Percentiles rank a stretch among this genome's conserved stretches.
Conservation (phyloP, 495 filamentous ascomycete species). For the Terfezia claveryi region DNA sequence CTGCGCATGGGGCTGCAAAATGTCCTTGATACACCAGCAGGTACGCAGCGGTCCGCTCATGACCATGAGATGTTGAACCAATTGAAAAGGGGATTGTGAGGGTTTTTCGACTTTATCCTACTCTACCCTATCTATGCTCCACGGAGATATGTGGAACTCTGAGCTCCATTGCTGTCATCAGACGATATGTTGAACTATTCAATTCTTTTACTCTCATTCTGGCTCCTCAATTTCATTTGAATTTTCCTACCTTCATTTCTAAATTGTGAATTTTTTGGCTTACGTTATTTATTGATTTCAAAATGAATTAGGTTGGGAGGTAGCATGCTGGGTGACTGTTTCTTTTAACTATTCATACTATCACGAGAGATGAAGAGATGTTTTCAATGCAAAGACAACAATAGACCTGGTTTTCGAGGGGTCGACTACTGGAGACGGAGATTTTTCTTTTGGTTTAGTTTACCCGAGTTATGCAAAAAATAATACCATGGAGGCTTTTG, state of each 20-base stretch:
- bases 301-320: not conserved
- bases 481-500: too few species aligned
- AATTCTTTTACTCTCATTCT: not conserved
- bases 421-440: not conserved
- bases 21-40: constrained; percentile 12
- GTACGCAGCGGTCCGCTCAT: constrained; percentile 6
- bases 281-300: not conserved
- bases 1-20: constrained; percentile 13
- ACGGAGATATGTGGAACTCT: too few species aligned
- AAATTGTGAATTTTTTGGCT: not conserved
- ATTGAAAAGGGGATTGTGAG: constrained; percentile 8
- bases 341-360: not conserved
- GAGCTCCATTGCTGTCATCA: too few species aligned
- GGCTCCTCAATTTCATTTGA: not conserved
- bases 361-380: not conserved
- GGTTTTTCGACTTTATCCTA: not conserved
- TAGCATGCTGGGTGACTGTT: not conserved
- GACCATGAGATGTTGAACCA: constrained; percentile 9
- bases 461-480: not conserved
- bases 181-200: too few species aligned
- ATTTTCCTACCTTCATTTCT: not conserved
- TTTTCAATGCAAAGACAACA: not conserved
- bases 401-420: not conserved
- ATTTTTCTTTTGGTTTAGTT: not conserved
- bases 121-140: too few species aligned